These are phyloP conservation scores for Colletotrichum sp. DNA, from an alignment of 2,329 filamentous ascomycete species.

Conservation along the genomic window DNA sequence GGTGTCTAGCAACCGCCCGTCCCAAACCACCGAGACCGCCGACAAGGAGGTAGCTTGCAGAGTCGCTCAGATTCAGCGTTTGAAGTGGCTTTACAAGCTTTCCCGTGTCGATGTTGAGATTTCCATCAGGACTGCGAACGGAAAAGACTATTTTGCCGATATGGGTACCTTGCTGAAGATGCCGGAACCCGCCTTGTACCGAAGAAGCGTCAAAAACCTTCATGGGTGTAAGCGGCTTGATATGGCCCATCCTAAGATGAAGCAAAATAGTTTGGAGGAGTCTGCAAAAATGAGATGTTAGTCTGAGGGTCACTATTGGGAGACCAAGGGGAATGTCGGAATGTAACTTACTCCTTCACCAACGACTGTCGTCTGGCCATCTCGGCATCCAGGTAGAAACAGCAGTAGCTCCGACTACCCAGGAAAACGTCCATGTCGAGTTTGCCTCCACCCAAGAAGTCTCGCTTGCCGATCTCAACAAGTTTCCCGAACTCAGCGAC, in stretches of 20 bases:
- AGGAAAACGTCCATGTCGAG: constrained; percentile 51
- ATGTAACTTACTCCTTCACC: constrained; percentile 21
- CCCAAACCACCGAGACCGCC: not conserved
- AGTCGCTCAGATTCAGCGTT: not conserved
- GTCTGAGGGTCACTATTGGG: not conserved
- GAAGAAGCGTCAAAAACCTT: constrained; percentile 14
- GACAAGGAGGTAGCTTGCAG: constrained; percentile 1
- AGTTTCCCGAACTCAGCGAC: constrained; percentile 36
- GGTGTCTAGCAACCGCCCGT: not conserved
- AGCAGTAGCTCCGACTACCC: constrained; percentile 33
- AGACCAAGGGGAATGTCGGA: constrained; percentile 45
- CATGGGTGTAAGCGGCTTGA: constrained; percentile 11
- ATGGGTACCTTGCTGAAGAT: constrained; percentile 47
- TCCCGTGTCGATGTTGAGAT: not conserved
- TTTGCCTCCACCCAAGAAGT: constrained; percentile 35
- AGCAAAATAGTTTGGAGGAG: not conserved
- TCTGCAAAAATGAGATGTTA: not conserved
- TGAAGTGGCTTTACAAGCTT: not conserved
- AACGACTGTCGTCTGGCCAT: not conserved
- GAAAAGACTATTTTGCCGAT: constrained; percentile 48
- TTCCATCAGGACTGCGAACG: not conserved
- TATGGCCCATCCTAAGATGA: not conserved
- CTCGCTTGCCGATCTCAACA: constrained; percentile 38
- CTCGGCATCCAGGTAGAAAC: constrained; percentile 31
- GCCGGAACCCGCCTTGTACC: constrained; percentile 39